Conservation (phyloP, 208 protist genomes). For the Trypanosoma theileri region DNA sequence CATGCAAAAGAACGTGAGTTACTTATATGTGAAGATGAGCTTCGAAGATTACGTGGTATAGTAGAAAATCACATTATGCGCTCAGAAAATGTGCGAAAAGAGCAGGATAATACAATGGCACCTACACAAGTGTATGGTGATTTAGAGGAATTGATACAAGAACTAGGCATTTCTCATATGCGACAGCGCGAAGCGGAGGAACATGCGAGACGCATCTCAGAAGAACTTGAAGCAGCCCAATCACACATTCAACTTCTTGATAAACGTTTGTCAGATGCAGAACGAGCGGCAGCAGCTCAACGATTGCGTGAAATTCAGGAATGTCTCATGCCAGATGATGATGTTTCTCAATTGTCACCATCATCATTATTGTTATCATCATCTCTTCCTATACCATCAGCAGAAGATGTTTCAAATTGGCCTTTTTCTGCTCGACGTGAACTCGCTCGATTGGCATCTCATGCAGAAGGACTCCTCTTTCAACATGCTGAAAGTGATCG, state of each 20-base stretch:
- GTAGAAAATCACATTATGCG: constrained; percentile 50
- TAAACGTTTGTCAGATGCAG: constrained; percentile 66
- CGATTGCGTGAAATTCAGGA: constrained; percentile 35
- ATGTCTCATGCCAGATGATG: not conserved
- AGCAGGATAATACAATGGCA: not conserved
- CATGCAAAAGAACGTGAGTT: constrained; percentile 79
- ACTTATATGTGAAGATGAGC: constrained; percentile 75
- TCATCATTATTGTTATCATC: not conserved
- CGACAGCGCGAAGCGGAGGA: constrained; percentile 70
- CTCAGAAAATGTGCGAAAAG: constrained; percentile 22
- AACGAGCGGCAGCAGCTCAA: constrained; percentile 42
- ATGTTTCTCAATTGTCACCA: not conserved
- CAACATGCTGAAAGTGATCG: constrained; percentile 58
- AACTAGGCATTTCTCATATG: constrained; percentile 58
- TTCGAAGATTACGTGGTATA: constrained; percentile 57
- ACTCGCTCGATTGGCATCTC: constrained; percentile 42
- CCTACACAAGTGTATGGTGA: constrained; percentile 27
- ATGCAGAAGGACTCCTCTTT: constrained; percentile 47
- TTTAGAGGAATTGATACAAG: constrained; percentile 39
- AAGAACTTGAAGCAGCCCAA: constrained; percentile 66
- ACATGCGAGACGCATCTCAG: constrained; percentile 45
- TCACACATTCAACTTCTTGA: constrained; percentile 79
- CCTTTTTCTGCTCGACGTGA: constrained; percentile 45
- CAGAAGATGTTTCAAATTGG: constrained; percentile 39
- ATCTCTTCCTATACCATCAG: constrained; percentile 22